Conservation (phyloP, 768 basidiomycete species). For the Russula brevipes region DNA sequence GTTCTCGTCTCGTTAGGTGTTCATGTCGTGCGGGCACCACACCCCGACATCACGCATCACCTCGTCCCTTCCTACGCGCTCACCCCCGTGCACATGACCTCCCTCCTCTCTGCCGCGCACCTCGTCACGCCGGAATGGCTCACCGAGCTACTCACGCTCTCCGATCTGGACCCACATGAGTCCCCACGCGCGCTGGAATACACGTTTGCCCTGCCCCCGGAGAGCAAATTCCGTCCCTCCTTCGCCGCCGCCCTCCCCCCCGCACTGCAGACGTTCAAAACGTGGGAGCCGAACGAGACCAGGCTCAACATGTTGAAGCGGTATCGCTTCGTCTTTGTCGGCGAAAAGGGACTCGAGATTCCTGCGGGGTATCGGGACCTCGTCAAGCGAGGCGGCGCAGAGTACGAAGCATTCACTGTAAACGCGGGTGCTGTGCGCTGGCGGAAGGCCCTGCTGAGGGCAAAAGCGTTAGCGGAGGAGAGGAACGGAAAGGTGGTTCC, state of each 20-base stretch:
- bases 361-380: conserved; percentile 49
- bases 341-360: conserved; percentile 48
- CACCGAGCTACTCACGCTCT: conserved; percentile 51
- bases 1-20: conserved; percentile 41
- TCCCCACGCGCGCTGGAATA: conserved; percentile 43
- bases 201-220: conserved; percentile 44
- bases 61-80: conserved; percentile 48
- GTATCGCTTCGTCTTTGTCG: conserved; percentile 56
- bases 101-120: conserved; percentile 52
- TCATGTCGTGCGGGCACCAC: conserved; percentile 44
- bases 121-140: conserved; percentile 70
- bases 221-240: conserved; percentile 52
- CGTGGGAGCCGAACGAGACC: conserved; percentile 67
- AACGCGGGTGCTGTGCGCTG: conserved; percentile 45
- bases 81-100: conserved; percentile 47
- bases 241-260: conserved; percentile 49
- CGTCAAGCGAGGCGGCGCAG: conserved; percentile 51
- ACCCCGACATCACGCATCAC: conserved; percentile 57
- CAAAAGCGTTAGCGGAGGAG: conserved; percentile 40
- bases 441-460: conserved; percentile 48
- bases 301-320: conserved; percentile 49
- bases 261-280: conserved; percentile 44
- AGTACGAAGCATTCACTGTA: conserved; percentile 59
- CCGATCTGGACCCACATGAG: conserved; percentile 36
- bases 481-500: conserved; percentile 37